A percentile compares a stretch with the other conserved stretches of the same genome.
These are phyloP conservation scores for Penicillium sp. DNA, from an alignment of 2,329 filamentous ascomycete species.

Conservation along the genomic window DNA sequence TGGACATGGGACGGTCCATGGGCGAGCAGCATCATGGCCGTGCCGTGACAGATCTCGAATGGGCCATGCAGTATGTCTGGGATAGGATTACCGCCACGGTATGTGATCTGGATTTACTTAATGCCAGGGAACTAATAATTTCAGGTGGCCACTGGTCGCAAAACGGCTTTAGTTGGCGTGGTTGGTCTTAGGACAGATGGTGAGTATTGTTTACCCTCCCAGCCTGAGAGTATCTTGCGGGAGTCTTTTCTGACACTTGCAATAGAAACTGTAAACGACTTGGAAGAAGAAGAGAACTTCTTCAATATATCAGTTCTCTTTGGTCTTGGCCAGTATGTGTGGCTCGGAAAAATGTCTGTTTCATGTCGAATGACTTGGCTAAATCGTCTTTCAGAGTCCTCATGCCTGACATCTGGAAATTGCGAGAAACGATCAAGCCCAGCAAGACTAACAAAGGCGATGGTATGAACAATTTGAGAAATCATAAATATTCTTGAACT, in stretches of 20 bases:
- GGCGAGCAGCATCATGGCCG: constrained; percentile 68
- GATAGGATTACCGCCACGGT: constrained; percentile 81
- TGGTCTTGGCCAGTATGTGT: constrained; percentile 61
- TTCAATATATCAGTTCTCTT: constrained; percentile 74
- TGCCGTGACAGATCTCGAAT: constrained; percentile 78
- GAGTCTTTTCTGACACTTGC: constrained; percentile 7
- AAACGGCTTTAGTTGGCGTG: constrained; percentile 73
- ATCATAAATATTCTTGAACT: not conserved
- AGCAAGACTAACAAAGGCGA: constrained; percentile 72
- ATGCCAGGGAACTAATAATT: not conserved
- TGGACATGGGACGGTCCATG: constrained; percentile 89
- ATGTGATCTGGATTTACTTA: constrained; percentile 31
- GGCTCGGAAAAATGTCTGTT: constrained; percentile 31
- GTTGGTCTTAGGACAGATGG: constrained; percentile 77
- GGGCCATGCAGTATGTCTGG: constrained; percentile 89
- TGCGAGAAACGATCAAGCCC: constrained; percentile 64
- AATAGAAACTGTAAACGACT: constrained; percentile 64
- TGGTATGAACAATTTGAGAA: constrained; percentile 44
- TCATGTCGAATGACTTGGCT: constrained; percentile 2
- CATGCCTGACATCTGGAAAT: constrained; percentile 66
- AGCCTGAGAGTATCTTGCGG: not conserved
- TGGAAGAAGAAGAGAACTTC: constrained; percentile 69
- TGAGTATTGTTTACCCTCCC: constrained; percentile 25
- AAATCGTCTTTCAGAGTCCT: constrained; percentile 47
- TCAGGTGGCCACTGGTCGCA: constrained; percentile 64